phyloP scores from a whole-genome alignment of 176 grass and related monocot species.

The Thinopyrum elongatum region DNA sequence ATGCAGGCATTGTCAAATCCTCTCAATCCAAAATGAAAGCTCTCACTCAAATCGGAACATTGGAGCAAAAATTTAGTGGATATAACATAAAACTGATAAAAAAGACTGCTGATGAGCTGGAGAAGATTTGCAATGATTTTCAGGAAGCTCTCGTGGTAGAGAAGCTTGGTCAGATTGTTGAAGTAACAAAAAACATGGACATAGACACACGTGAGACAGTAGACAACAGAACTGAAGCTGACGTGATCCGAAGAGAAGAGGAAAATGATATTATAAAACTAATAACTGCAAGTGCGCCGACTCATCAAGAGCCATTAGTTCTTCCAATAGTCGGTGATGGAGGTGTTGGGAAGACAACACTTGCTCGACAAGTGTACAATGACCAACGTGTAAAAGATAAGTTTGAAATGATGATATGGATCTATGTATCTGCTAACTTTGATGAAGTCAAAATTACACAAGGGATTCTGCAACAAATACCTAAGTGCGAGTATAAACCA shows the following conservation, averaged over 20 bases:
- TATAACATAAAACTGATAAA: background rate
- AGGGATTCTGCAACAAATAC: constrained; percentile 24
- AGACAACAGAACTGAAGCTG: background rate
- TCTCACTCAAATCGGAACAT: background rate
- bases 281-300: background rate
- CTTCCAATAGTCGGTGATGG: constrained; percentile 35
- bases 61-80: background rate
- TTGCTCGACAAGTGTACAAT: constrained; percentile 44
- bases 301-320: background rate
- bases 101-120: background rate
- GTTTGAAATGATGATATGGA: constrained; percentile 40
- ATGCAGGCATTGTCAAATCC: too few species aligned
- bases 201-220: background rate
- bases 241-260: constrained; percentile 13
- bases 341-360: constrained; percentile 51
- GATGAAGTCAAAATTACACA: constrained; percentile 39
- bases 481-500: background rate
- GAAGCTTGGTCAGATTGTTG: constrained; percentile 16
- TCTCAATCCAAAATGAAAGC: background rate
- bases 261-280: background rate
- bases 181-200: background rate
- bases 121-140: constrained; percentile 18
- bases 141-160: constrained; percentile 11
- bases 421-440: constrained; percentile 45
- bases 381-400: background rate